phyloP scores from a whole-genome alignment of 2,329 filamentous ascomycete species.

The Raffaelea deltoideospora region DNA sequence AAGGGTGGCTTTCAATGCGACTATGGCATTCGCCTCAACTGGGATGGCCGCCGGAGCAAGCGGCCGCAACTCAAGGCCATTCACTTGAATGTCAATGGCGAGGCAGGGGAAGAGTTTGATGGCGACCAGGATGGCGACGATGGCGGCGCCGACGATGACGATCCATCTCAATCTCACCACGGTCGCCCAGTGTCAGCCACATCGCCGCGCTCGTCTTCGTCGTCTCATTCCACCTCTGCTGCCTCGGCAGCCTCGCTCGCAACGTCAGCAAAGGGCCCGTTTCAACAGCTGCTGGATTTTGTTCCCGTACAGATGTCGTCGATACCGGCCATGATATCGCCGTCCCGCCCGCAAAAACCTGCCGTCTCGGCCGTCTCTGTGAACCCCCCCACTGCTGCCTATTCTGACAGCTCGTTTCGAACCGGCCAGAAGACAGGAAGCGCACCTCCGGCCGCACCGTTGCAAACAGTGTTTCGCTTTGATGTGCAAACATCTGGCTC shows the following conservation, averaged over 20 bases:
- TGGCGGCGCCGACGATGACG: not conserved
- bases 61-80: constrained; percentile 24
- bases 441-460: no score
- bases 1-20: constrained; percentile 61
- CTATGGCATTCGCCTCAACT: constrained; percentile 68
- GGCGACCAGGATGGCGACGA: constrained; percentile 1
- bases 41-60: constrained; percentile 57
- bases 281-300: not conserved
- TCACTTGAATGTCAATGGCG: no score
- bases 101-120: not conserved
- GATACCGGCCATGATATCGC: not conserved
- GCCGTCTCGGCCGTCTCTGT: not conserved
- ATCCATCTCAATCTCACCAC: not conserved
- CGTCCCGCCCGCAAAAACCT: not conserved
- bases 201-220: not conserved
- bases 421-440: no score
- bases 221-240: constrained; percentile 1
- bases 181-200: not conserved
- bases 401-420: not conserved
- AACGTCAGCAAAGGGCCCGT: not conserved
- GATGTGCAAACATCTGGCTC: not conserved
- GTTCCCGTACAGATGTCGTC: constrained; percentile 3
- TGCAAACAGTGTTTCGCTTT: not conserved
- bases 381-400: no score
- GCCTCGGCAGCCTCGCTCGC: not conserved